These are phyloP conservation scores for Nemania sp. DNA, from an alignment of 2,329 filamentous ascomycete species.

Conservation along the genomic window DNA sequence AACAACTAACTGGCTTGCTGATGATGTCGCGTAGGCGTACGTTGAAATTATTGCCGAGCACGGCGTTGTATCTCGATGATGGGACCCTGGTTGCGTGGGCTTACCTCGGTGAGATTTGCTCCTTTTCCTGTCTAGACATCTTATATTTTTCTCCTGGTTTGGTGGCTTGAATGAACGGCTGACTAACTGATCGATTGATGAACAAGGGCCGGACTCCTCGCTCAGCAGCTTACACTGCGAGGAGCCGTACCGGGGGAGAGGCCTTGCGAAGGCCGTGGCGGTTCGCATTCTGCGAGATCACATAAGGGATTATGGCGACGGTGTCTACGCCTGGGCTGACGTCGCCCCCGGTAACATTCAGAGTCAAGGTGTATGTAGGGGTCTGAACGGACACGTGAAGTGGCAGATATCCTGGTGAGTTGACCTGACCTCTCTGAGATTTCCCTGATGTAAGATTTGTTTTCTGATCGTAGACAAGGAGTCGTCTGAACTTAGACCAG, in stretches of 20 bases:
- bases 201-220: slow-evolving; percentile 61
- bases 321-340: slow-evolving; percentile 63
- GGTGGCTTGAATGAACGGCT: not conserved
- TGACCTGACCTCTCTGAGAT: not conserved
- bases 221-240: slow-evolving; percentile 65
- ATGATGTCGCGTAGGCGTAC: slow-evolving; percentile 18
- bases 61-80: slow-evolving; percentile 51
- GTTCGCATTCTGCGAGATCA: slow-evolving; percentile 61
- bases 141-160: slow-evolving; percentile 10
- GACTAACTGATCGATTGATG: not conserved
- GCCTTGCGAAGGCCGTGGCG: slow-evolving; percentile 66
- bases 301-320: slow-evolving; percentile 49
- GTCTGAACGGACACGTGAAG: slow-evolving; percentile 58
- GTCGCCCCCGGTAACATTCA: slow-evolving; percentile 64
- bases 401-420: slow-evolving; percentile 66
- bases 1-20: not conserved
- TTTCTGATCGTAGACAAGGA: slow-evolving; percentile 33
- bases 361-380: slow-evolving; percentile 66
- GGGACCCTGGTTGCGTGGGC: slow-evolving; percentile 65
- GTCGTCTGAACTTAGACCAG: slow-evolving; percentile 34
- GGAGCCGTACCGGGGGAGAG: slow-evolving; percentile 61
- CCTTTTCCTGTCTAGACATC: not conserved
- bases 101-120: slow-evolving; percentile 53
- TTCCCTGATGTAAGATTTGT: not conserved
- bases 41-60: slow-evolving; percentile 46